phyloP scores from a whole-genome alignment of 768 basidiomycete genomes.

The Russula vinacea region DNA sequence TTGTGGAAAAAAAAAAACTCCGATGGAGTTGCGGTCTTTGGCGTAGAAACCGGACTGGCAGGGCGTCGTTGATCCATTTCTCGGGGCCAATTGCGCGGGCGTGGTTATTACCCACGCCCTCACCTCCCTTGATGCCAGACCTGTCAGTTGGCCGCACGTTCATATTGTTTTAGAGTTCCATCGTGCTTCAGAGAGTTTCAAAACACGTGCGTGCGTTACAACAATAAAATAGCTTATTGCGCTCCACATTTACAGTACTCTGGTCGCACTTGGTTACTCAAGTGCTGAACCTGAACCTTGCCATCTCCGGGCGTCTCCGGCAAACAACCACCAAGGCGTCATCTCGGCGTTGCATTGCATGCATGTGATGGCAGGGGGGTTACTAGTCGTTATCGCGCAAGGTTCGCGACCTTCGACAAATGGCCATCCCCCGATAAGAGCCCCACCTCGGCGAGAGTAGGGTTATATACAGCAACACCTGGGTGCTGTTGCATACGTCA shows the following conservation, averaged over 20 bases:
- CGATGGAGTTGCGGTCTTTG: background rate
- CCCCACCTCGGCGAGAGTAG: background rate
- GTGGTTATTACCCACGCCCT: slow-evolving; percentile 10
- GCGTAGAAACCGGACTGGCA: background rate
- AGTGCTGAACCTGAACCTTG: too few species aligned
- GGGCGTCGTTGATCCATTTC: slow-evolving; percentile 23
- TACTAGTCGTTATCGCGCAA: slow-evolving; percentile 4
- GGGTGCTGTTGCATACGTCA: slow-evolving; percentile 17
- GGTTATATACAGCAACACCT: too few species aligned
- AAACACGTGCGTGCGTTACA: slow-evolving; percentile 15
- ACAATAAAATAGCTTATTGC: background rate
- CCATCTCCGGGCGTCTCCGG: background rate
- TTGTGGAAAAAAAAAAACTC: background rate
- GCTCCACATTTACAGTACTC: background rate
- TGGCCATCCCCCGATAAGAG: background rate
- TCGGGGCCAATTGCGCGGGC: slow-evolving; percentile 1
- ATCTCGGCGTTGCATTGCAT: background rate
- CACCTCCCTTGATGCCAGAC: background rate
- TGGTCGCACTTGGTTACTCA: too few species aligned
- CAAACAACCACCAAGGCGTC: background rate
- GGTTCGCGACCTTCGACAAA: slow-evolving; percentile 13
- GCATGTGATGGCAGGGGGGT: background rate
- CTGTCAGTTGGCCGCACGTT: background rate
- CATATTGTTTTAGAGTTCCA: background rate
- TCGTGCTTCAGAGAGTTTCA: background rate